Base-by-base conservation (phyloP, 169 alveolate genomes). In the Perkinsus olseni region DNA sequence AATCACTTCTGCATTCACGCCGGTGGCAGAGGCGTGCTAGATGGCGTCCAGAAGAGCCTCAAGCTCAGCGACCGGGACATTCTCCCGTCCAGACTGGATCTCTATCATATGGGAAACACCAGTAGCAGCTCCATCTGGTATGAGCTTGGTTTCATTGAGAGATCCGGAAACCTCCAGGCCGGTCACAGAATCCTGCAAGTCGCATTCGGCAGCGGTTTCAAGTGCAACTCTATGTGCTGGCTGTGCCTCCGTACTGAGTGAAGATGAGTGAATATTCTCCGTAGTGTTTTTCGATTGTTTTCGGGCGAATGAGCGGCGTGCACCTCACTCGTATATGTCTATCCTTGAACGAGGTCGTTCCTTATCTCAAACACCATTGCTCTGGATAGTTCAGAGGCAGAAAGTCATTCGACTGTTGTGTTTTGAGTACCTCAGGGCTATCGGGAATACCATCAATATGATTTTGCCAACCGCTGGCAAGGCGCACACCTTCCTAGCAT, bases 1-100 rank as follows among this genome's bases (percentile, higher is more conserved):
- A 62, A 91, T 74, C 93, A 91, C n/a, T 91, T 91, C 74, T 91
- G 93, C 74, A 91, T 91, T 39, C 93, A 91, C 74, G 93, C 93
- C 8, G 93, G 93, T 20, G 93, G 93, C 40, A 36, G 93, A 8
- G 93, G 74, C 0, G 93, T 91, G 39, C n/a, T 91, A 6, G 93
- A 91, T 31, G 93, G 74, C n/a, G 74, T 91, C 34, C 74, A 91
- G n/a, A 91, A 91, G 74, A 91, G 38, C 93, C 93, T 91, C 28
- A 21, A 36, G 24, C 93, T 91, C 24, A 39, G 74, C 28, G 93
- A 91, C 38, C 93, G 93, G 40, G 93, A 91, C 39, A 62, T 91
- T 17, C 82, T 39, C 31, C 93, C 93, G 6, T 91, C 93, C 17
- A 20, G 48, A 34, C 4, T n/a, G 39, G 62, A 48, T 1, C 93